A percentile compares a stretch with the other conserved stretches of the same genome.
phyloP scores from a whole-genome alignment of 306 rosid genomes.

The Sophora flavescens region DNA sequence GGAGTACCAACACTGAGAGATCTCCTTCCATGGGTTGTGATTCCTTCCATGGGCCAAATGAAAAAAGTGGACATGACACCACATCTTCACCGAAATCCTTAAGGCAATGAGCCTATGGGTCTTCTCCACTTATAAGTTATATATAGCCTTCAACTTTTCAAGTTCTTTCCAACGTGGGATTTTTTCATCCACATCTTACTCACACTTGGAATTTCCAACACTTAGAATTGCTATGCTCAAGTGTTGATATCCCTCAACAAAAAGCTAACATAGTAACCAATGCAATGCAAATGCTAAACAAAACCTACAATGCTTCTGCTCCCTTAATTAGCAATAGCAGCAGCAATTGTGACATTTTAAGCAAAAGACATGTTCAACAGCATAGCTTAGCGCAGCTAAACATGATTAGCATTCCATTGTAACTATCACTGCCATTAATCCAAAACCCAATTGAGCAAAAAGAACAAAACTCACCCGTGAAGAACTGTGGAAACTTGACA shows the following conservation, averaged over 20 bases:
- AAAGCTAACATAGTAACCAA: neutral
- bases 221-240: neutral
- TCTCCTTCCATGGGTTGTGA: too few species aligned
- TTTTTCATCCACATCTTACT: too few species aligned
- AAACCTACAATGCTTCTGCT: neutral
- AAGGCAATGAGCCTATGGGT: too few species aligned
- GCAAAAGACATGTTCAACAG: neutral
- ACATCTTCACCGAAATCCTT: too few species aligned
- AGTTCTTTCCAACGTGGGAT: too few species aligned
- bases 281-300: neutral
- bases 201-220: too few species aligned
- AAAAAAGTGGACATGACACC: too few species aligned
- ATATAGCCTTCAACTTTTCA: too few species aligned
- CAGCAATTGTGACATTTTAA: neutral
- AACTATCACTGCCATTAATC: neutral
- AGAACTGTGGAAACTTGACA: slow-evolving; percentile 95
- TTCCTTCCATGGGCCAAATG: too few species aligned
- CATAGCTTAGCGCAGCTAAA: neutral
- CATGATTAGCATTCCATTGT: neutral
- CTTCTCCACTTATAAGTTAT: too few species aligned
- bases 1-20: too few species aligned
- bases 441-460: neutral
- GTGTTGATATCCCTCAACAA: neutral
- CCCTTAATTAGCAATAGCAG: neutral
- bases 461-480: slow-evolving; percentile 69